Evolutionary conservation across 2,329 filamentous ascomycete genomes (phyloP).

Genomic region (Blastomyces percursus): DNA sequence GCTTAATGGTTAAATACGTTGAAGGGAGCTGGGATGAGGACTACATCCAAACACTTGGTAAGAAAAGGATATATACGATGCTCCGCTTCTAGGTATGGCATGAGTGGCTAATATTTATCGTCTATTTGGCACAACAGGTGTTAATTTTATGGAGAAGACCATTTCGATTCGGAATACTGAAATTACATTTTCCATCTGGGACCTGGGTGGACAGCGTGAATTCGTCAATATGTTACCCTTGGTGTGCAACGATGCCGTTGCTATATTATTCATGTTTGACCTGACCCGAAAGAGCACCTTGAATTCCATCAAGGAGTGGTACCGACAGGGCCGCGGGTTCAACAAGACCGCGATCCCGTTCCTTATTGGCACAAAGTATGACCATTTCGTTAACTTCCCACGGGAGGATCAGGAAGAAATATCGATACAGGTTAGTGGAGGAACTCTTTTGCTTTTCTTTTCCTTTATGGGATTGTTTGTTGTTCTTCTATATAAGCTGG

Average conservation of each 20-base stretch:
- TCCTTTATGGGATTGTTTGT: neutral
- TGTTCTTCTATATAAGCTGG: neutral
- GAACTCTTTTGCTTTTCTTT: neutral
- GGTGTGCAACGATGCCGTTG: slow-evolving; percentile 98
- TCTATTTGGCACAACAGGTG: slow-evolving; percentile 43
- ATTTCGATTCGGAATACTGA: slow-evolving; percentile 99
- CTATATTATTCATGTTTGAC: slow-evolving; percentile 99
- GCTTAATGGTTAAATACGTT: slow-evolving; percentile 98
- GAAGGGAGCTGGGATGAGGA: slow-evolving; percentile 99
- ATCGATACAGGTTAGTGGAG: slow-evolving; percentile 64
- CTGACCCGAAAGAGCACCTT: slow-evolving; percentile 94
- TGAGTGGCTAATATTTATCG: neutral
- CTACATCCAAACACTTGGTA: slow-evolving; percentile 93
- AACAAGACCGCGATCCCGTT: slow-evolving; percentile 99
- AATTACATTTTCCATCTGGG: slow-evolving; percentile 99
- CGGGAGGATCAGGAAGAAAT: slow-evolving; percentile 98
- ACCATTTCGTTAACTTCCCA: slow-evolving; percentile 98
- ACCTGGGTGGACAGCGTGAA: slow-evolving; percentile 91
- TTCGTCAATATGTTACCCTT: slow-evolving; percentile 99
- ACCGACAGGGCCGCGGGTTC: slow-evolving; percentile 91
- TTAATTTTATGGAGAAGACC: slow-evolving; percentile 99
- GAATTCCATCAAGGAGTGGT: slow-evolving; percentile 99
- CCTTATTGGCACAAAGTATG: slow-evolving; percentile 93
- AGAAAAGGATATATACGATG: slow-evolving; percentile 15
- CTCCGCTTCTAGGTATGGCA: neutral